A percentile compares a stretch with the other conserved stretches of the same genome.
These are phyloP conservation scores for Alternaria infectoria DNA, from an alignment of 2,329 filamentous ascomycete species.

Conservation along the genomic window DNA sequence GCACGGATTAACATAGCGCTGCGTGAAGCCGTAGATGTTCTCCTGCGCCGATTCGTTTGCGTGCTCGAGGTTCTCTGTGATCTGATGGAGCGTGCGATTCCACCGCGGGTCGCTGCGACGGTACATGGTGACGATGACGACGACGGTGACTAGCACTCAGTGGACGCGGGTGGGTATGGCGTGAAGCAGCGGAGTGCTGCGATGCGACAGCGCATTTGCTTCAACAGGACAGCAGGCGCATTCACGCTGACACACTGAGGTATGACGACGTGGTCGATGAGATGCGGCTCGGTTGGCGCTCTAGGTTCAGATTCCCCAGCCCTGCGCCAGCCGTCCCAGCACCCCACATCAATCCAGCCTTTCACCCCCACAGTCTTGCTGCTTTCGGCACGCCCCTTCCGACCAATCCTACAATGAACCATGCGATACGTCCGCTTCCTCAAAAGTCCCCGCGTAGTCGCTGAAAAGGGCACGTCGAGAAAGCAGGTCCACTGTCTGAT, in stretches of 20 bases:
- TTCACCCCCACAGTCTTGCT: conserved; percentile 10
- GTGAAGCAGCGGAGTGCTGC: conserved; percentile 27
- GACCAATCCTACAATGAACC: background rate
- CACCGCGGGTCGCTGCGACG: conserved; percentile 78
- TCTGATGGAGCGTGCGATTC: conserved; percentile 91
- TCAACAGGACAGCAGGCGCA: conserved; percentile 5
- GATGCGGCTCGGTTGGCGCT: conserved; percentile 13
- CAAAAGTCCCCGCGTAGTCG: conserved; percentile 62
- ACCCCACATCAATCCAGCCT: conserved; percentile 23
- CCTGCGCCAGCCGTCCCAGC: conserved; percentile 1
- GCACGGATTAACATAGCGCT: conserved; percentile 84
- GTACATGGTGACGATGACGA: conserved; percentile 60
- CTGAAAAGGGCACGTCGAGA: conserved; percentile 38
- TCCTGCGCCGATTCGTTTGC: conserved; percentile 92
- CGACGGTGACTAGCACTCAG: background rate
- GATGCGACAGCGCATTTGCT: conserved; percentile 35
- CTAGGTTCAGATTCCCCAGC: conserved; percentile 3
- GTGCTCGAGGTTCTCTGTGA: conserved; percentile 87
- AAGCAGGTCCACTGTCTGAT: conserved; percentile 51
- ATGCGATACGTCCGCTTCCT: conserved; percentile 71
- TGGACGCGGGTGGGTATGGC: conserved; percentile 13
- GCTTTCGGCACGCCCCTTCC: background rate
- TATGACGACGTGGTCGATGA: conserved; percentile 11
- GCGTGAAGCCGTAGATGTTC: conserved; percentile 86
- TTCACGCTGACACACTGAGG: conserved; percentile 2